Percentiles rank a stretch among this genome's conserved stretches.
Conservation (phyloP, 2,329 filamentous ascomycete species). For the Biscogniauxia sp. region DNA sequence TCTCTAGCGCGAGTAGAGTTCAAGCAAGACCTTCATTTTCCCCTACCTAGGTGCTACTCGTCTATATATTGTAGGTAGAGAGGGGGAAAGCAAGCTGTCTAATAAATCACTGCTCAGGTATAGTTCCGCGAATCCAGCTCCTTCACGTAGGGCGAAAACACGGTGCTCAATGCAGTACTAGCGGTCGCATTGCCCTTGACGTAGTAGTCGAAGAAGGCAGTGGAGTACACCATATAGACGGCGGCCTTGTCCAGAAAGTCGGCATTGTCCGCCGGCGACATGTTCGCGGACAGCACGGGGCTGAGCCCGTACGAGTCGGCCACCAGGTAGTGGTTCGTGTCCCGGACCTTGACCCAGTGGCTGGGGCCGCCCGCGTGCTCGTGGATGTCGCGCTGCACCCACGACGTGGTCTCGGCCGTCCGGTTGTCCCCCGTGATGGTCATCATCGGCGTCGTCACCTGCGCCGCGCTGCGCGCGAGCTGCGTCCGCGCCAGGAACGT, state of each 20-base stretch:
- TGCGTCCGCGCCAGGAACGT: conserved; percentile 12
- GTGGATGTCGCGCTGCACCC: conserved; percentile 11
- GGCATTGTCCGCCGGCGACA: conserved; percentile 2
- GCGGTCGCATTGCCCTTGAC: conserved; percentile 9
- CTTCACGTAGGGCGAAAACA: no score
- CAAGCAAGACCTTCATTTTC: no score
- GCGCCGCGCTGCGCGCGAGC: conserved; percentile 13
- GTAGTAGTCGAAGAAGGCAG: conserved; percentile 14
- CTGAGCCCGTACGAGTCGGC: conserved; percentile 13
- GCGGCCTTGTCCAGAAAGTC: conserved; percentile 17
- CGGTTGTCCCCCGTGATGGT: conserved; percentile 15
- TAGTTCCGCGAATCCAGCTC: no score
- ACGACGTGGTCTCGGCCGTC: conserved; percentile 14
- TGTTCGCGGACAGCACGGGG: conserved; percentile 4
- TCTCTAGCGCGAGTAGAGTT: no score
- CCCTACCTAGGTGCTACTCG: no score
- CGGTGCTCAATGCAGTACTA: no score
- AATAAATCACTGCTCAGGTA: no score
- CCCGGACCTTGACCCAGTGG: conserved; percentile 12
- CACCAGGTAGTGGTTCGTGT: conserved; percentile 14
- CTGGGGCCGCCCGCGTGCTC: conserved; percentile 8
- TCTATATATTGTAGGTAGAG: no score
- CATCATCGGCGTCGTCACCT: conserved; percentile 14
- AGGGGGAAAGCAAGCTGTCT: no score
- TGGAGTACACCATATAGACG: conserved; percentile 17